Conservation (phyloP, 2,329 filamentous ascomycete genomes). For the Clonostachys rhizophaga region DNA sequence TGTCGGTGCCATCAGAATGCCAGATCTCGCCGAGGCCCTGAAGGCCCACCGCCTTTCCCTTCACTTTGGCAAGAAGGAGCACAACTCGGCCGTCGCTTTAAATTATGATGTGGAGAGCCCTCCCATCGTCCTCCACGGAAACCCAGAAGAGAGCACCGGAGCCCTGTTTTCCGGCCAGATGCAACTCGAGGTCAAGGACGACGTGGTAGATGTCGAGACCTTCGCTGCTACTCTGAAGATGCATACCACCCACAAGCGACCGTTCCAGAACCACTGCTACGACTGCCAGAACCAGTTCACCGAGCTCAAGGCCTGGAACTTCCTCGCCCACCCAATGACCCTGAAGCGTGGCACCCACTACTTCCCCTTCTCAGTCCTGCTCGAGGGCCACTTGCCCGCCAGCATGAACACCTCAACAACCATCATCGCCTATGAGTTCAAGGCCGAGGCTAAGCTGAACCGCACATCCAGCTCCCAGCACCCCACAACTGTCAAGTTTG, state of each 20-base stretch:
- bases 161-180: slow-evolving; percentile 83
- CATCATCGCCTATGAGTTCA: slow-evolving; percentile 74
- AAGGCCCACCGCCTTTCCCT: slow-evolving; percentile 37
- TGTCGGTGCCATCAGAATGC: slow-evolving; percentile 23
- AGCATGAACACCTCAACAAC: slow-evolving; percentile 71
- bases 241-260: slow-evolving; percentile 72
- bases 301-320: slow-evolving; percentile 74
- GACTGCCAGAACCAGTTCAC: slow-evolving; percentile 70
- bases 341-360: slow-evolving; percentile 58
- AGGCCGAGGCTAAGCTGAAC: slow-evolving; percentile 58
- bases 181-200: slow-evolving; percentile 66
- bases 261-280: slow-evolving; percentile 72
- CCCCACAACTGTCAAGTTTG: slow-evolving; percentile 48
- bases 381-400: slow-evolving; percentile 82
- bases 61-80: slow-evolving; percentile 36
- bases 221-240: slow-evolving; percentile 71
- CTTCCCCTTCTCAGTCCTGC: slow-evolving; percentile 85
- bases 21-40: slow-evolving; percentile 27
- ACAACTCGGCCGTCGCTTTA: slow-evolving; percentile 33
- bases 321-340: slow-evolving; percentile 55
- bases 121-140: slow-evolving; percentile 79
- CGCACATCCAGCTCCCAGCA: slow-evolving; percentile 32
- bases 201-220: slow-evolving; percentile 60
- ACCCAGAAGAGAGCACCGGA: slow-evolving; percentile 70
- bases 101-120: slow-evolving; percentile 75